phyloP scores from a whole-genome alignment of 192 early-diverging fungal species.

The Chytriomyces confervae region DNA sequence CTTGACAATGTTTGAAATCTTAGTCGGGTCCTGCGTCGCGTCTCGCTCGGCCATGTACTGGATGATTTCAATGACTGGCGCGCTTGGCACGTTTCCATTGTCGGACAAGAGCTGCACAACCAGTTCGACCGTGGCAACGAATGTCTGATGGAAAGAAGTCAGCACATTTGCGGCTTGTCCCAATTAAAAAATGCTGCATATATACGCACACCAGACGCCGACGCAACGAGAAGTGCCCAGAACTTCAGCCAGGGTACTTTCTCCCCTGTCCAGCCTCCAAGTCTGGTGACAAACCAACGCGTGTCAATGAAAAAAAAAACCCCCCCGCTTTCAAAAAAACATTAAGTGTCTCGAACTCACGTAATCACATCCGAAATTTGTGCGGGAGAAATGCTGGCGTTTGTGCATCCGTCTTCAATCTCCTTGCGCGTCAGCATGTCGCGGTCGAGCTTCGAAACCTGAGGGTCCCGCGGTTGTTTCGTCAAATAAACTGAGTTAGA shows the following conservation, averaged over 20 bases:
- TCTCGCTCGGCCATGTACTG: slow-evolving; percentile 45
- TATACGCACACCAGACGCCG: slow-evolving; percentile 44
- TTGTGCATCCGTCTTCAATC: slow-evolving; percentile 43
- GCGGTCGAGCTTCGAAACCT: slow-evolving; percentile 18
- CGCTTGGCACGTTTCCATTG: slow-evolving; percentile 40
- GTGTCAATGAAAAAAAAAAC: neutral
- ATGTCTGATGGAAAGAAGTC: slow-evolving; percentile 29
- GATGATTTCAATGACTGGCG: slow-evolving; percentile 36
- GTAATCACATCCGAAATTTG: slow-evolving; percentile 42
- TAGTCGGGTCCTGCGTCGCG: slow-evolving; percentile 4
- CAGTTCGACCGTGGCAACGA: slow-evolving; percentile 46
- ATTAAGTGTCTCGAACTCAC: neutral
- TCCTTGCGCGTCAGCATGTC: slow-evolving; percentile 25
- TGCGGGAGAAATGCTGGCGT: slow-evolving; percentile 24
- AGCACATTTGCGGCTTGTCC: neutral
- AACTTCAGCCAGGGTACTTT: slow-evolving; percentile 53
- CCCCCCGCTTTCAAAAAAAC: neutral
- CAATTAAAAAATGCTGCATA: neutral
- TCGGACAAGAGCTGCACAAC: slow-evolving; percentile 38
- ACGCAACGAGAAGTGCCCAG: slow-evolving; percentile 52
- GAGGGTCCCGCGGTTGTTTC: neutral
- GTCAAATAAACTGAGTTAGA: neutral
- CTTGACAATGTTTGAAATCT: slow-evolving; percentile 2
- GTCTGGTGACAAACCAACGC: slow-evolving; percentile 26
- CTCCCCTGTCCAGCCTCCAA: slow-evolving; percentile 51